These are phyloP conservation scores for Chalciporus sp. DNA, from an alignment of 1,284 basidiomycete genomes.

Conservation along the genomic window DNA sequence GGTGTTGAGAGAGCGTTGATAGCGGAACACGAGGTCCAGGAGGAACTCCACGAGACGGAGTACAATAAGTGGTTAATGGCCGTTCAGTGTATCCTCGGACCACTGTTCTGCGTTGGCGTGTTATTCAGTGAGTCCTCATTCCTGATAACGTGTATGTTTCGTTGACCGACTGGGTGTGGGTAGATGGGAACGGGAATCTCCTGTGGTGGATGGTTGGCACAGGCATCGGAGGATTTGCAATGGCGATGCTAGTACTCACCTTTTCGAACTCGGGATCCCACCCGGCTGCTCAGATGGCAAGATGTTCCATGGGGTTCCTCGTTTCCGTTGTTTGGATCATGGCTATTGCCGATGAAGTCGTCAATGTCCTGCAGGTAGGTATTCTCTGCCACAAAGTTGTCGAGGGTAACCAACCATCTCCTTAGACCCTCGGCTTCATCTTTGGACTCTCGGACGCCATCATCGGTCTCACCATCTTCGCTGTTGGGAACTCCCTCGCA, in stretches of 20 bases:
- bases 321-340: conserved; percentile 95
- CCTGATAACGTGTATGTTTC: conserved; percentile 4
- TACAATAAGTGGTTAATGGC: conserved; percentile 86
- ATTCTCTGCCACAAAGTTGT: not conserved
- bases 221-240: conserved; percentile 53
- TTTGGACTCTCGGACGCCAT: conserved; percentile 97
- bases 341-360: conserved; percentile 93
- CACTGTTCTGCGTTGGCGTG: conserved; percentile 74
- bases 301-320: conserved; percentile 88
- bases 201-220: conserved; percentile 60
- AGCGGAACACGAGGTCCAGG: conserved; percentile 66
- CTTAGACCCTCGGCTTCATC: conserved; percentile 87
- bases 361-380: conserved; percentile 79
- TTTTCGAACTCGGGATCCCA: conserved; percentile 66
- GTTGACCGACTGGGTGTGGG: conserved; percentile 4
- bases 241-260: conserved; percentile 58
- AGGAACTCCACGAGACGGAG: conserved; percentile 61
- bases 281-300: conserved; percentile 63
- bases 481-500: conserved; percentile 93
- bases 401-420: conserved; percentile 3
- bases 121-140: conserved; percentile 63
- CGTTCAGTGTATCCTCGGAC: conserved; percentile 78
- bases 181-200: conserved; percentile 60
- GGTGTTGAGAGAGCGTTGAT: conserved; percentile 62
- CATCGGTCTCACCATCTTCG: conserved; percentile 95